Base-by-base conservation (phyloP, 495 filamentous ascomycete genomes). In the Penicillium angulare region DNA sequence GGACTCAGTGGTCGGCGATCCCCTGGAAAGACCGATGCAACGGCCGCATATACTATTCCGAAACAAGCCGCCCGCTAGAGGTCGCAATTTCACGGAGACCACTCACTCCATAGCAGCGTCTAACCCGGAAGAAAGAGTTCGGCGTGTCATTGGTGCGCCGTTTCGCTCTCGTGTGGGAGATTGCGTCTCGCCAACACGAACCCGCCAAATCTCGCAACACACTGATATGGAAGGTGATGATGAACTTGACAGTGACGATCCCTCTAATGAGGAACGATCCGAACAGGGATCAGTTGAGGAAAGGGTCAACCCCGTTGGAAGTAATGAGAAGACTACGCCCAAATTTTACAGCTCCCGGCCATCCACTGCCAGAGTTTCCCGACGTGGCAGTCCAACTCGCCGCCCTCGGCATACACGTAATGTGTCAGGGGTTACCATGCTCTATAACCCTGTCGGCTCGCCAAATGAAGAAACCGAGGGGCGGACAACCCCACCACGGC, bases 151-250 rank as follows among this genome's bases (percentile, higher is more conserved):
- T 7, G 63, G 64, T 16, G 65, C 71, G 0, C 55, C 71, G 51
- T 71, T 65, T 3, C 29, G 55, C 17, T 52, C 61, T 45, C 62
- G 68, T 54, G 42, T 64, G 21, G 52, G 60, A 29, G 42, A 50
- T 5, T 55, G 49, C n/a, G n/a, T 49, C 6, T 59, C 68, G 2
- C 59, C 62, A 1, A 53, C 40, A 0, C 65, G 61, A 38, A 56
- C 40, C 31, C 64, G 75, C 12, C 72, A 76, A 41, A 53, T 71
- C 10, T 78, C 75, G 0, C 75, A 74, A 34, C 75, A 88, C 54
- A 88, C 85, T 2, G 89, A 90, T 56, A 90, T 80, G 27, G 90
- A 96, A 67, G 90, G 88, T 3, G 90, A 96, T 56, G 90, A 95
- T 55, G 90, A 95, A 65, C 76, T 89, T n/a, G 79, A 89, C n/a